A percentile compares a stretch with the other conserved stretches of the same genome.
phyloP scores from a whole-genome alignment of 208 protist species.

The Entamoeba nuttalli region DNA sequence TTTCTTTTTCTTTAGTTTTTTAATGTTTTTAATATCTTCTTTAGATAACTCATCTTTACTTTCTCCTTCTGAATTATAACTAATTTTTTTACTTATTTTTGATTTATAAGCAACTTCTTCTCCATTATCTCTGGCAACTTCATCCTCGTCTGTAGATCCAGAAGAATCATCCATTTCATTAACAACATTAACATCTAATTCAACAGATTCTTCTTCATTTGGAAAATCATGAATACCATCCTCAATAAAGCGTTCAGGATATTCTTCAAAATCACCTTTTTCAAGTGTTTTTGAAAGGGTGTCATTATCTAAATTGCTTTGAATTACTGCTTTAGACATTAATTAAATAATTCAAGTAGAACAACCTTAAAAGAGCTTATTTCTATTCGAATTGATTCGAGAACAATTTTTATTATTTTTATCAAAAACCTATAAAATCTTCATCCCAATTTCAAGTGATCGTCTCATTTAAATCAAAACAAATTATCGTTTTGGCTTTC shows the following conservation, averaged over 20 bases:
- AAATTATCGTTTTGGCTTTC: too few relatives aligned
- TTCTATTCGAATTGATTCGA: too few relatives aligned
- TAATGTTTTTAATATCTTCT: not conserved
- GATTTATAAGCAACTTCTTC: not conserved
- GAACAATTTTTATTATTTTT: too few relatives aligned
- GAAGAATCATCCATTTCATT: not conserved
- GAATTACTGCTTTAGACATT: not conserved
- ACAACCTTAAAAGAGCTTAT: too few relatives aligned
- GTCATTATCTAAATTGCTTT: not conserved
- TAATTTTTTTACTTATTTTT: not conserved
- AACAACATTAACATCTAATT: not conserved
- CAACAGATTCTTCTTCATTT: not conserved
- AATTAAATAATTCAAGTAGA: too few relatives aligned
- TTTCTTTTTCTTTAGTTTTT: not conserved
- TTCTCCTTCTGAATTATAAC: not conserved
- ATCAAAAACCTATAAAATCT: too few relatives aligned
- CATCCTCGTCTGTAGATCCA: not conserved
- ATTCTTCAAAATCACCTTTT: not conserved
- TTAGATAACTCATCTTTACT: not conserved
- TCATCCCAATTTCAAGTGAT: too few relatives aligned
- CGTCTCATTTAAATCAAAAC: too few relatives aligned
- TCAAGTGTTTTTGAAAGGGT: not conserved
- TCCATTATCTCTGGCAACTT: not conserved
- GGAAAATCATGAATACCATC: not conserved
- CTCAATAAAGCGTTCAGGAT: not conserved